Percentiles rank a stretch among this genome's conserved stretches.
phyloP scores from a whole-genome alignment of 1,139 yeast species.

The Yamadazyma triangularis region DNA sequence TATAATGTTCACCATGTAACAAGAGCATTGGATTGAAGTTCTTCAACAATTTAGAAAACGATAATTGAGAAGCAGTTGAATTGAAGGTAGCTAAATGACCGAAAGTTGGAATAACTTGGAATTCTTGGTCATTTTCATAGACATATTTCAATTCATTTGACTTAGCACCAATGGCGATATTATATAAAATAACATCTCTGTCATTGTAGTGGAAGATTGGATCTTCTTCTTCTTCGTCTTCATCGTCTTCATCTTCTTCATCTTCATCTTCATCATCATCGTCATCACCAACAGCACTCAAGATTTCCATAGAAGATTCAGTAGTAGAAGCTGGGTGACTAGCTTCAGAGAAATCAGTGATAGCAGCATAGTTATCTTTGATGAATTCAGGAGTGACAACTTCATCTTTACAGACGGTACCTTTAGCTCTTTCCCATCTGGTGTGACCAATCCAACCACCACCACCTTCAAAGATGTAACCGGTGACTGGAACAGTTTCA shows the following conservation, averaged over 20 bases:
- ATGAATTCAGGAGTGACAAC: constrained; percentile 66
- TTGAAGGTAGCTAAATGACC: constrained; percentile 77
- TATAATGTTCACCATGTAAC: constrained; percentile 93
- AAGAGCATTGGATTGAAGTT: constrained; percentile 86
- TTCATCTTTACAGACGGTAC: constrained; percentile 61
- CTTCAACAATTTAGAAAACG: constrained; percentile 57
- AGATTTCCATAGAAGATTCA: constrained; percentile 76
- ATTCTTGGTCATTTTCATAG: constrained; percentile 73
- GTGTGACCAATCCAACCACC: constrained; percentile 97
- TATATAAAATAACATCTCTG: constrained; percentile 78
- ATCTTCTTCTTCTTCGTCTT: constrained; percentile 50
- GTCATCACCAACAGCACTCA: constrained; percentile 58
- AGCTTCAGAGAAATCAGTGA: constrained; percentile 63
- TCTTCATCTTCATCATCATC: constrained; percentile 46
- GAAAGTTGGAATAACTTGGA: constrained; percentile 88
- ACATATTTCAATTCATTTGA: constrained; percentile 73
- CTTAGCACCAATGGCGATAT: constrained; percentile 84
- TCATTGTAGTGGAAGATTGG: constrained; percentile 50
- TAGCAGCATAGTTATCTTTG: constrained; percentile 59
- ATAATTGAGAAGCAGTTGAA: constrained; percentile 47
- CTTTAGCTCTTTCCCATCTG: constrained; percentile 92
- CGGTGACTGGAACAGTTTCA: constrained; percentile 58
- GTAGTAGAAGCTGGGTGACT: constrained; percentile 61
- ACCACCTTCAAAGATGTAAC: constrained; percentile 45
- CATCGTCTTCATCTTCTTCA: constrained; percentile 46